Evolutionary conservation across 169 alveolate genomes (phyloP).

Genomic region (Babesia ovata): DNA sequence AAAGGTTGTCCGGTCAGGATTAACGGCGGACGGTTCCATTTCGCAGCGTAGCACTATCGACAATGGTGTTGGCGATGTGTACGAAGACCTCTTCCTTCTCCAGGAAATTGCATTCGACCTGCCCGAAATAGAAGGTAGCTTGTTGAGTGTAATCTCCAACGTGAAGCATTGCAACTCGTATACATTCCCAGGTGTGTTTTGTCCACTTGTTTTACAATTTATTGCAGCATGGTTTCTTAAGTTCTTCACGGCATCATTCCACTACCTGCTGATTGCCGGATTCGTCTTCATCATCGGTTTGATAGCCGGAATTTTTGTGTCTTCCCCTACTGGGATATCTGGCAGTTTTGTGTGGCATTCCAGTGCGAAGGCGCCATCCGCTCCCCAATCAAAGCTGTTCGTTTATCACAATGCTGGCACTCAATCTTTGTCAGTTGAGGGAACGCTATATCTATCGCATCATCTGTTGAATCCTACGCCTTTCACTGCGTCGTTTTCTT

Average conservation of each 20-base stretch:
- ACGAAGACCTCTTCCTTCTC: constrained; percentile 34
- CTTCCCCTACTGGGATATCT: constrained; percentile 43
- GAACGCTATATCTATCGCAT: constrained; percentile 43
- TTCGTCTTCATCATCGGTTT: constrained; percentile 39
- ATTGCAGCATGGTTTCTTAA: constrained; percentile 45
- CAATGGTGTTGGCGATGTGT: constrained; percentile 26
- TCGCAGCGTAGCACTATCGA: constrained; percentile 31
- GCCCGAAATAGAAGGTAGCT: constrained; percentile 51
- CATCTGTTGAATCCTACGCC: constrained; percentile 47
- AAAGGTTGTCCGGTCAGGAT: background rate
- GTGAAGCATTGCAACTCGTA: constrained; percentile 34
- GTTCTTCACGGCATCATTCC: constrained; percentile 15
- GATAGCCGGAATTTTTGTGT: constrained; percentile 34
- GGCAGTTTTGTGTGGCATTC: constrained; percentile 29
- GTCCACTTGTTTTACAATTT: background rate
- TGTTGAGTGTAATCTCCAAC: constrained; percentile 18
- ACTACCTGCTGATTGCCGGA: constrained; percentile 23
- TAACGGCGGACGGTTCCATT: constrained; percentile 7
- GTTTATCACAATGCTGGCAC: constrained; percentile 6
- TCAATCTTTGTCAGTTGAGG: constrained; percentile 22
- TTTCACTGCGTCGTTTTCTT: constrained; percentile 50
- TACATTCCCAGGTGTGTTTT: constrained; percentile 54
- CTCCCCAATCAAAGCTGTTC: constrained; percentile 27
- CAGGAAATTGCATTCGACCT: constrained; percentile 54
- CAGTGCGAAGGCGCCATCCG: background rate